Evolutionary conservation across 2,329 filamentous ascomycete genomes (phyloP).

Genomic region (Alternaria novae-zelandiae): DNA sequence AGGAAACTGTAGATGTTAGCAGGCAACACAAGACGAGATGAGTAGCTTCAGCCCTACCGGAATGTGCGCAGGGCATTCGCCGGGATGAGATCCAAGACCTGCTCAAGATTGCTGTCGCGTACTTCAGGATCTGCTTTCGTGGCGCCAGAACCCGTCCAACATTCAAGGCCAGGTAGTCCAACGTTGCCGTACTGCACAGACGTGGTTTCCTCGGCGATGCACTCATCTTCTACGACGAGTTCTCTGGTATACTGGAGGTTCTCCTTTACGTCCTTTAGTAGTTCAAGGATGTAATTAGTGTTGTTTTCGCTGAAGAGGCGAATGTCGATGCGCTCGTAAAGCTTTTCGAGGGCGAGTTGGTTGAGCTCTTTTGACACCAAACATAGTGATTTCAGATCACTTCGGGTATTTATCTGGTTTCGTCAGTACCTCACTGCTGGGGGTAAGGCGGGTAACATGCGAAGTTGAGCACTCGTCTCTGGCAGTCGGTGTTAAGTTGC

Average conservation of each 20-base stretch:
- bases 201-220: neutral
- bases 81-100: neutral
- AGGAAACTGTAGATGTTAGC: neutral
- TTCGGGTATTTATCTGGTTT: neutral
- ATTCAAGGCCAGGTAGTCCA: neutral
- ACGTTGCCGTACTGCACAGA: neutral
- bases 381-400: neutral
- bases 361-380: neutral
- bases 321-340: neutral
- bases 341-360: neutral
- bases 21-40: neutral
- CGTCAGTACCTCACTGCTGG: too few relatives aligned
- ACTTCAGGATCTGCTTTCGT: neutral
- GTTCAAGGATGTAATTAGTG: neutral
- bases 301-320: neutral
- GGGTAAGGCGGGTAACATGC: neutral
- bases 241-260: neutral
- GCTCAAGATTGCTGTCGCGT: neutral
- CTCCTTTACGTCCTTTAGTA: neutral
- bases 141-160: neutral
- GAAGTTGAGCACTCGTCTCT: neutral
- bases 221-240: neutral
- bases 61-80: neutral
- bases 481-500: neutral
- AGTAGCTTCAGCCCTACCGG: neutral